These are phyloP conservation scores for Aristolochia fimbriata DNA, from an alignment of 164 flowering plant species.

Conservation along the genomic window DNA sequence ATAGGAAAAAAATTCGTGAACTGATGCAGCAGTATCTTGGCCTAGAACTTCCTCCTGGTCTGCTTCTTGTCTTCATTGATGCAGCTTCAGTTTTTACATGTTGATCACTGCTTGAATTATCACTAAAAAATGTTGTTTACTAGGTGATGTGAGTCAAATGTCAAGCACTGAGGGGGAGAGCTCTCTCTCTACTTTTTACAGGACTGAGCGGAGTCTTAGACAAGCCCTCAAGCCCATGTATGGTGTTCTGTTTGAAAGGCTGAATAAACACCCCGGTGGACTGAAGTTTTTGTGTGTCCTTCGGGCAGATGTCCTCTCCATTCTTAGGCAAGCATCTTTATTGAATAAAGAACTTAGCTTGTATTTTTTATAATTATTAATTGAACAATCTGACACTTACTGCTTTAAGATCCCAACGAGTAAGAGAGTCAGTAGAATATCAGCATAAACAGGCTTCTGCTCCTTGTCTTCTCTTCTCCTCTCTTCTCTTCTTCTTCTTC, in stretches of 20 bases:
- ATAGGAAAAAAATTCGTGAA: constrained; percentile 56
- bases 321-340: constrained; percentile 38
- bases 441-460: no score
- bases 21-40: constrained; percentile 77
- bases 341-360: neutral
- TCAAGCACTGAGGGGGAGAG: constrained; percentile 36
- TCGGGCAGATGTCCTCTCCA: constrained; percentile 71
- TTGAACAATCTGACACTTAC: neutral
- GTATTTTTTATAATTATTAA: neutral
- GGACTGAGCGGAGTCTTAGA: constrained; percentile 69
- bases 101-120: neutral
- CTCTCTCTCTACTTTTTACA: constrained; percentile 50
- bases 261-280: constrained; percentile 84
- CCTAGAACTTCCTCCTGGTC: constrained; percentile 51
- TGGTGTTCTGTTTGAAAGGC: constrained; percentile 72
- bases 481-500: no score
- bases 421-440: no score
- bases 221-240: constrained; percentile 75
- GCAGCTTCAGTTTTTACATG: constrained; percentile 2
- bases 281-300: constrained; percentile 60
- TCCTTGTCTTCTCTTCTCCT: no score
- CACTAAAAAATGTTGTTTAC: constrained; percentile 5
- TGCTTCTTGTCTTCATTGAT: constrained; percentile 9
- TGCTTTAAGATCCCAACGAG: no score
- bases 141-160: constrained; percentile 36